phyloP scores from a whole-genome alignment of 202 grass and related monocot genomes.

The Carex sylvatica region DNA sequence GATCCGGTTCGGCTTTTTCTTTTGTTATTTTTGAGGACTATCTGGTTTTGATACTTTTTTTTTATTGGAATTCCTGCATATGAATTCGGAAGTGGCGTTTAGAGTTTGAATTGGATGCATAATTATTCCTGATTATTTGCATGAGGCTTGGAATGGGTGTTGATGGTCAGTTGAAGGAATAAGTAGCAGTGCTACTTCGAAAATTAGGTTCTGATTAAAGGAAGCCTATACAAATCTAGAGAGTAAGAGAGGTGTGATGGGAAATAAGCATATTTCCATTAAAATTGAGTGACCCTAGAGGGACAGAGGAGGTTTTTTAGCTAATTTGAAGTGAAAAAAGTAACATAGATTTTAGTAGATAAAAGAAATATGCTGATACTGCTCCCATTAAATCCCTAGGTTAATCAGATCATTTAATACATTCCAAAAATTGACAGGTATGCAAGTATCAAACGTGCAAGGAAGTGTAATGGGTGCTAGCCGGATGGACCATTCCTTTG shows the following conservation, averaged over 20 bases:
- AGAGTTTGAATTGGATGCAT: neutral
- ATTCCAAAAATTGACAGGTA: conserved; percentile 40
- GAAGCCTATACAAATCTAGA: neutral
- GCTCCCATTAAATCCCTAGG: neutral
- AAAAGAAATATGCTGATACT: conserved; percentile 4
- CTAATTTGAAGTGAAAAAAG: neutral
- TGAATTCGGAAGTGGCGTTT: neutral
- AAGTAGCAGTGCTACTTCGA: neutral
- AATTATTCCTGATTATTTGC: neutral
- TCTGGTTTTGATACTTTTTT: neutral
- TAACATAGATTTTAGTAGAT: neutral
- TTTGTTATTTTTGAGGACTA: neutral
- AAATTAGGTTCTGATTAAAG: neutral
- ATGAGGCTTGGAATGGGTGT: neutral
- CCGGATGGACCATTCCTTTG: conserved; percentile 88
- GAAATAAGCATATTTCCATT: neutral
- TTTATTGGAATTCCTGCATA: neutral
- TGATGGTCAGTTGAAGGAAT: neutral
- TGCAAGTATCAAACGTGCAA: conserved; percentile 69
- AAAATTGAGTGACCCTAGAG: neutral
- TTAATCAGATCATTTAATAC: neutral
- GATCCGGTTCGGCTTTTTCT: conserved; percentile 41
- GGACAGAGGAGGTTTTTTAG: neutral
- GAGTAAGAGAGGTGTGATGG: neutral
- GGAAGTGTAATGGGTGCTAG: conserved; percentile 75